A percentile compares a stretch with the other conserved stretches of the same genome.
These are phyloP conservation scores for Hypoxylon intermedium DNA, from an alignment of 495 filamentous ascomycete genomes.

Conservation along the genomic window DNA sequence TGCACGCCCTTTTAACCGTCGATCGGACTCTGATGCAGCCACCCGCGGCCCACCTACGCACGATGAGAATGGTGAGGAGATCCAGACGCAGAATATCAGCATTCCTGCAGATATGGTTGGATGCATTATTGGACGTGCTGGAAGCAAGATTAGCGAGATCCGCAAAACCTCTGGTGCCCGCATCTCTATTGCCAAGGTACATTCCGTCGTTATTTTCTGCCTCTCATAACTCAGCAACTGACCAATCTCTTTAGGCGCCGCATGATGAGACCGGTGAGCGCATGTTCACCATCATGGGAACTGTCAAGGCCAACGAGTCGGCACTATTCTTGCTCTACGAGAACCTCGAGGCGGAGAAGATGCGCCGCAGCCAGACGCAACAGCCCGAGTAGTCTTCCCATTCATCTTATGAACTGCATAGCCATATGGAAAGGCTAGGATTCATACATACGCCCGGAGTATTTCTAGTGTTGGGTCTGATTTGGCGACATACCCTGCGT, in stretches of 20 bases:
- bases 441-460: conserved; percentile 42
- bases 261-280: conserved; percentile 97
- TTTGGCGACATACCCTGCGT: conserved; percentile 49
- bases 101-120: conserved; percentile 99
- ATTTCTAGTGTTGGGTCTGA: conserved; percentile 52
- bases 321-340: conserved; percentile 96
- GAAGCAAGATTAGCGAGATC: conserved; percentile 97
- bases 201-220: neutral
- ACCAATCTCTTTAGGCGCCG: conserved; percentile 64
- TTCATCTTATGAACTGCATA: conserved; percentile 24
- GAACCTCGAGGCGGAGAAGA: conserved; percentile 98
- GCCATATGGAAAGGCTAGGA: conserved; percentile 29
- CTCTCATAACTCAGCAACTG: conserved; percentile 2
- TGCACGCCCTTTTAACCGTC: conserved; percentile 69
- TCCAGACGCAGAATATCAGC: conserved; percentile 99
- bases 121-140: conserved; percentile 94
- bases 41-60: conserved; percentile 77
- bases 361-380: conserved; percentile 79
- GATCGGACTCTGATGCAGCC: conserved; percentile 80
- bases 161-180: conserved; percentile 93
- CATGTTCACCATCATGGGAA: conserved; percentile 99
- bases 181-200: conserved; percentile 93
- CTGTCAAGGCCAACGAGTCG: conserved; percentile 87
- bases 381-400: conserved; percentile 67
- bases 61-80: conserved; percentile 94